Conservation (phyloP, 1,284 basidiomycete genomes). For the Golubevia pallescens region DNA sequence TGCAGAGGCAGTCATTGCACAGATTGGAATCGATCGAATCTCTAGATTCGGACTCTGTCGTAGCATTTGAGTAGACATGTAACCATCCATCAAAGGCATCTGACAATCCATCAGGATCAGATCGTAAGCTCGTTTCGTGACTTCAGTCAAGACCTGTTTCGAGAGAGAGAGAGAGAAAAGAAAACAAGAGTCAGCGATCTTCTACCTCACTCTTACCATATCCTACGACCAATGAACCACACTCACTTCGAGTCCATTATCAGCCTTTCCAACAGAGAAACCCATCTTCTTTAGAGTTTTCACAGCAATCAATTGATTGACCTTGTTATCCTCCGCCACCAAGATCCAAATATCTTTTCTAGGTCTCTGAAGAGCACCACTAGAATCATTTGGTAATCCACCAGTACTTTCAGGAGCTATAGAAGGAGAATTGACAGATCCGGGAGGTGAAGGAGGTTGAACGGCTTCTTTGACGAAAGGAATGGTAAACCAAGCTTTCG, state of each 20-base stretch:
- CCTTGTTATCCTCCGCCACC: conserved; percentile 52
- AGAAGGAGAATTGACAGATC: no score
- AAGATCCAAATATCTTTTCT: conserved; percentile 55
- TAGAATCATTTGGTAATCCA: conserved; percentile 1
- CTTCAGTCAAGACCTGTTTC: conserved; percentile 35
- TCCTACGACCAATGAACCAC: no score
- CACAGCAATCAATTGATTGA: conserved; percentile 54
- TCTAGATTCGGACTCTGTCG: conserved; percentile 43
- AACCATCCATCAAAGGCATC: neutral
- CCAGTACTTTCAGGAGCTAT: conserved; percentile 16
- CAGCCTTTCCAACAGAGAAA: conserved; percentile 46
- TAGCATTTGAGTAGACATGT: conserved; percentile 6
- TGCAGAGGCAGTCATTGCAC: conserved; percentile 53
- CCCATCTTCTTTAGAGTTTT: conserved; percentile 59
- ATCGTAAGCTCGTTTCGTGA: conserved; percentile 39
- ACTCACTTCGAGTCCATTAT: conserved; percentile 24
- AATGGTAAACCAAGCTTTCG: conserved; percentile 75
- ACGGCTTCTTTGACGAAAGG: conserved; percentile 64
- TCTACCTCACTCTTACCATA: no score
- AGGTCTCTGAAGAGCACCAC: conserved; percentile 33
- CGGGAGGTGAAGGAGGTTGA: no score
- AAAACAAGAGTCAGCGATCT: no score
- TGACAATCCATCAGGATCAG: conserved; percentile 16
- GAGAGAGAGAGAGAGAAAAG: no score
- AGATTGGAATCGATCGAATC: conserved; percentile 43